Evolutionary conservation across 495 filamentous ascomycete species (phyloP), one percentile per base, ranked within the genome.

Genomic region (Neurospora pannonica): DNA sequence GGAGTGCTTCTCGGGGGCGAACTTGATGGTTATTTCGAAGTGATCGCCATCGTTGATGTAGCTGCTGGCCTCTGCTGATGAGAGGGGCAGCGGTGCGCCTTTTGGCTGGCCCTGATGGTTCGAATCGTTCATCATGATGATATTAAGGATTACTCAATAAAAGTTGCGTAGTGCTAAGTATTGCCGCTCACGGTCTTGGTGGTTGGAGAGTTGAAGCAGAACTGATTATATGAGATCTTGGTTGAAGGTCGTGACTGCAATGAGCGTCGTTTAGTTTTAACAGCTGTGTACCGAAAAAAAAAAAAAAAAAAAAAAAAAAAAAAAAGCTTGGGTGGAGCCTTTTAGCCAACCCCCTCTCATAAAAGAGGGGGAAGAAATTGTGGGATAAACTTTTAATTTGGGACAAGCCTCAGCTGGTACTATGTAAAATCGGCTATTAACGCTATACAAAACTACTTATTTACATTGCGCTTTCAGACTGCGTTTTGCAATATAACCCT

Each of bases 1-100:
- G 24, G 34, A 72, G 75, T 73, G 75, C 36, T 75, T 48, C 36
- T 79, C 80, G 13, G 80, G 78, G 13, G 74, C 62, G 74, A 82
- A 82, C 21, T 79, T 82, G 76, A 82, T 74, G 43, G 73, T 78
- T 1, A 81, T 74, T 38, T 70, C 70, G 31, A 77, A 46, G 24
- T 73, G 28, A 36, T 42, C 21, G 28, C 71, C 74, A 10, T 77
- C 71, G 54, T 38, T 67, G 54, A 67, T 67, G 15, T 34, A 67
- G 54, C n/a, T 34, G 54, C 28, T 9, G 54, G 24, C 28, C 24
- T 67, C 54, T 46, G 7, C 43, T 67, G 54, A 36, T 19, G 54
- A 28, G 5, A 15, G 48, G 11, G 48, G 15, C 7, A 67, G 54
- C 15, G 54, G 54, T 67, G 54, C 54, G 28, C 54, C 54, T 36